These are phyloP conservation scores for Globisporangium sylvaticum DNA, from an alignment of 352 stramenopile species.

Conservation along the genomic window DNA sequence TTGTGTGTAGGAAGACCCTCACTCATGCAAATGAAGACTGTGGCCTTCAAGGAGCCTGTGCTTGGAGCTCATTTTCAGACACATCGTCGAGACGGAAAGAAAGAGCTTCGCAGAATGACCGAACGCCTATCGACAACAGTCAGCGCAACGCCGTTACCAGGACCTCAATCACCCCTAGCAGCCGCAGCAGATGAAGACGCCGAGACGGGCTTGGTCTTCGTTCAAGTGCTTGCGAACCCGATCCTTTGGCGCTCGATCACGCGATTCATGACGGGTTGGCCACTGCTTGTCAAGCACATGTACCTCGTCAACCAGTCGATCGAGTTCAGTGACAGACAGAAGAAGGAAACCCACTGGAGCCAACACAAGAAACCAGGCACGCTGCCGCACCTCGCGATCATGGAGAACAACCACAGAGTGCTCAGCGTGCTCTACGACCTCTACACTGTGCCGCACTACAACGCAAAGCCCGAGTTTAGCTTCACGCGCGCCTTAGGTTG, in stretches of 20 bases:
- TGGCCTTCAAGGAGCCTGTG: too few species aligned
- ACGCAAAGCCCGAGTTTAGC: background rate
- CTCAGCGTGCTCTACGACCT: slow-evolving; percentile 6
- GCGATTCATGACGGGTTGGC: slow-evolving; percentile 4
- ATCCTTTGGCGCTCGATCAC: slow-evolving; percentile 6
- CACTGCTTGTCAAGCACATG: background rate
- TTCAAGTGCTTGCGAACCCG: slow-evolving; percentile 1
- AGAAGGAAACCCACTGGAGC: background rate
- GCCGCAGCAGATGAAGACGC: background rate
- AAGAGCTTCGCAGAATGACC: too few species aligned
- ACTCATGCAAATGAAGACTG: too few species aligned
- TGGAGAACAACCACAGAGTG: background rate
- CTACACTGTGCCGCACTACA: background rate
- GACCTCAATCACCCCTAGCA: too few species aligned
- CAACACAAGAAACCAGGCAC: background rate
- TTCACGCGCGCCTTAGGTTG: slow-evolving; percentile 1
- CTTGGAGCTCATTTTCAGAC: too few species aligned
- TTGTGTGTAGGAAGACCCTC: too few species aligned
- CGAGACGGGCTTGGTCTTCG: background rate
- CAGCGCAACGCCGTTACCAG: too few species aligned
- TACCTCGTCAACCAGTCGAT: background rate
- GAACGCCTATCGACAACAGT: too few species aligned
- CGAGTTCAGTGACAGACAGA: background rate
- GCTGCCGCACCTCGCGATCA: slow-evolving; percentile 8
- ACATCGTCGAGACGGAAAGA: too few species aligned